phyloP scores from a whole-genome alignment of 1,139 yeast species.

The Blastobotrys apis region DNA sequence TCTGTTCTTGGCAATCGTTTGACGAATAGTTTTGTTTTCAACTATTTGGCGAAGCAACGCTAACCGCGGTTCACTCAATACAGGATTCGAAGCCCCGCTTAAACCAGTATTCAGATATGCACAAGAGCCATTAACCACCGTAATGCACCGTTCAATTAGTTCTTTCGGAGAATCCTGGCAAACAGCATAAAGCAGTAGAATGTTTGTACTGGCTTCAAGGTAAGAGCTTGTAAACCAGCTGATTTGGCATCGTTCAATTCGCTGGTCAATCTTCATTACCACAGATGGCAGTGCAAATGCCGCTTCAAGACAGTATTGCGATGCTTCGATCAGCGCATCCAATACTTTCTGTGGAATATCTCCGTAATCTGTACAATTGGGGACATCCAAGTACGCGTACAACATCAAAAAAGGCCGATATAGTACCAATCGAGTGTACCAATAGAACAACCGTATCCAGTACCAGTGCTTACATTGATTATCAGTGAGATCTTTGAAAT shows the following conservation, averaged over 20 bases:
- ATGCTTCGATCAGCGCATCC: slow-evolving; percentile 9
- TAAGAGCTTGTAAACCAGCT: slow-evolving; percentile 16
- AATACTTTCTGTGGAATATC: slow-evolving; percentile 6
- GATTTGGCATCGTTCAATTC: slow-evolving; percentile 16
- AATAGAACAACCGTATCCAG: slow-evolving; percentile 37
- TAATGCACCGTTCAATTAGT: slow-evolving; percentile 1
- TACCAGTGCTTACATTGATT: slow-evolving; percentile 15
- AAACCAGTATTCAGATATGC: slow-evolving; percentile 5
- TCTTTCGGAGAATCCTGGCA: slow-evolving; percentile 1
- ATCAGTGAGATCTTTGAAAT: slow-evolving; percentile 6
- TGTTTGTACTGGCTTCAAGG: slow-evolving; percentile 9
- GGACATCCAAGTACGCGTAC: slow-evolving; percentile 10
- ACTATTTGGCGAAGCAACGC: background rate
- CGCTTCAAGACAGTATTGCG: slow-evolving; percentile 13
- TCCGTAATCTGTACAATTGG: slow-evolving; percentile 4
- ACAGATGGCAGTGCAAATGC: slow-evolving; percentile 13
- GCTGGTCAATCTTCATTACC: slow-evolving; percentile 8
- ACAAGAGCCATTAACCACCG: background rate
- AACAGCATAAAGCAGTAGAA: slow-evolving; percentile 10
- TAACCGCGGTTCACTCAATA: background rate
- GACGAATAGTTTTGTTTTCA: background rate
- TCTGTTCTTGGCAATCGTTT: slow-evolving; percentile 8
- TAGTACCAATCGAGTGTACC: slow-evolving; percentile 78
- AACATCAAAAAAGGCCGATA: slow-evolving; percentile 65
- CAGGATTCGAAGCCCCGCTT: background rate